Evolutionary conservation across 352 stramenopile genomes (phyloP), one percentile per base, ranked within the genome.

Genomic region (Globisporangium spiculum): DNA sequence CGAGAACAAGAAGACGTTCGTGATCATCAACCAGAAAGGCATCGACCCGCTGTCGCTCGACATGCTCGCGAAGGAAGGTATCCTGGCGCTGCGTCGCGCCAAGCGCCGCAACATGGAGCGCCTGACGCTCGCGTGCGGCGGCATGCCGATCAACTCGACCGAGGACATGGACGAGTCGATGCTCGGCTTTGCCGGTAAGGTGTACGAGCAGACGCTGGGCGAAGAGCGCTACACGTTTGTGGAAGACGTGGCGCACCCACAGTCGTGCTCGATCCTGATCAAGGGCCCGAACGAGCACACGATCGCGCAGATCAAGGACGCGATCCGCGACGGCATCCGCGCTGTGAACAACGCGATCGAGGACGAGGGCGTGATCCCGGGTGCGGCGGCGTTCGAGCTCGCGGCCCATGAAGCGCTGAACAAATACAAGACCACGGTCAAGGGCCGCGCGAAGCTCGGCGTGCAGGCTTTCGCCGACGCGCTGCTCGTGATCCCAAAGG

Each of bases 191-290:
- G 97, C 97, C 26, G 98, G 97, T 52, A 97, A 97, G 70, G 97
- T 99, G 22, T 98, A 98, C 75, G 97, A 99, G 83, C 91, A 99
- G 66, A 99, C 94, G 5, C 87, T 99, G 4, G 98, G 97, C 20
- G 98, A 99, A 72, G 98, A 99, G 73, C 99, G 99, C 73, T 99
- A 99, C 84, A 99, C 97, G 60, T 99, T 99, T 77, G 96, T 99
- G 12, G 98, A 99, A 77, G 98, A 99, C 78, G 98, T 99, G 65
- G 75, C 90, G 71, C 91, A 98, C 77, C 93, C 97, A 41, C 96
- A 98, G 76, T 98, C 90, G 60, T 99, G 97, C 86, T 99, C 98
- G 38, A 93, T 99, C 60, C 81, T 99, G 56, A 93, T 99, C 72
- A 98, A 99, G 83, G 98, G 98, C 26, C 97, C 97, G 48, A 99